Evolutionary conservation across 306 rosid genomes (phyloP), one percentile per base, ranked within the genome.

Genomic region (Glycyrrhiza uralensis): DNA sequence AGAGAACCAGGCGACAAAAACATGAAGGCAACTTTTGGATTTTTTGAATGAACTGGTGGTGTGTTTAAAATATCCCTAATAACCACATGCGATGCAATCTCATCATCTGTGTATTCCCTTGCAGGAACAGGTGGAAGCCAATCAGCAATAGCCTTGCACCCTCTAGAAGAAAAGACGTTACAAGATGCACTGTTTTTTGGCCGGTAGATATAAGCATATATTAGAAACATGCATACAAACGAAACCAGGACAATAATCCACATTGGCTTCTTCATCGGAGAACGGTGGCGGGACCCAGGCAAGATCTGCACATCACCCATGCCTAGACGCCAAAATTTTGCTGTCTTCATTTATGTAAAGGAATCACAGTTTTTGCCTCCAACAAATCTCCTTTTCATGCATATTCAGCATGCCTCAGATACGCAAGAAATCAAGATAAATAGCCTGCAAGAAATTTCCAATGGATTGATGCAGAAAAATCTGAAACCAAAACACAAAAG

Each of bases 51-150:
- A 57, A 54, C 26, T 61, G 78, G 54, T 18, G 88, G 87, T 4
- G 87, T 15, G 33, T 85, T 89, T 82, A 95, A 77, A 78, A 95
- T 89, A 74, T 95, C 93, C 63, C 75, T 91, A 76, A 87, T 71
- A 61, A 95, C 96, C 67, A 69, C 87, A 45, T 69, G 96, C 0
- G 96, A 76, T 41, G 96, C 96, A 46, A 87, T 83, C 87, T 95
- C 99, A 4, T 83, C 92, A 73, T 95, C 96, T 0, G 89, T 86
- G 62, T 76, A 85, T 66, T 84, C 86, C 69, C 92, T 86, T 70
- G 81, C 83, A 51, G 93, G 96, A 57, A 36, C 71, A 35, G 97
- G 96, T 10, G 99, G 97, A 83, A 87, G 90, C 97, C 96, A 92
- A 71, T 84, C 83, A 22, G 85, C 42, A 76, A 84, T 76, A 67